Base-by-base conservation (phyloP, 2,329 filamentous ascomycete species). In the Phialophora expanda region DNA sequence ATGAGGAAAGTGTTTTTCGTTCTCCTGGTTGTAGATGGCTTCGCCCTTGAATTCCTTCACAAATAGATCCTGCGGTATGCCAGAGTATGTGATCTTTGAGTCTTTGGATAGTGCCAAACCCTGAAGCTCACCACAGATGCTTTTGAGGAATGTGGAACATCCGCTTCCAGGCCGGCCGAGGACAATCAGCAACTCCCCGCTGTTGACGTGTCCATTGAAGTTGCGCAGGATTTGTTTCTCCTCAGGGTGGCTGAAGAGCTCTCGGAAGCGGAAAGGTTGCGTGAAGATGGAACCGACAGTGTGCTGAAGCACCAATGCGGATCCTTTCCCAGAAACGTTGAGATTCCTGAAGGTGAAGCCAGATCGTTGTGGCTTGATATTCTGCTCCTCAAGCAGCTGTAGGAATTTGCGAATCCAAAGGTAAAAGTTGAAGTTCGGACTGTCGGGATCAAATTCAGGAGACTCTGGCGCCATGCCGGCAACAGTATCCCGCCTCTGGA, bases 61-160 rank as follows among this genome's bases (percentile, higher is more conserved):
- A 41, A 71, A 69, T 3, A 92, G 86, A 73, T 90, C 79, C 64
- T 90, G 84, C 1, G 86, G 81, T 73, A 80, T 77, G n/a, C 79
- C 79, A 61, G 94, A 90, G 74, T 96, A 96, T 78, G 95, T 93
- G 74, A 96, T 87, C 68, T 90, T 87, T 0, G 90, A 89, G 11
- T 82, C 80, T 3, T 89, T 79, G 55, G 92, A 90, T 9, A 95
- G 82, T 70, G 85, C 87, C 71, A 95, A 88, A 58, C 92, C 92
- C 71, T 93, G 90, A 28, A 90, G 91, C 78, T 96, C 91, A 66
- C 92, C 92, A 8, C 91, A 87, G 71, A 96, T 87, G 0, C 91
- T 91, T 81, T 95, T 96, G 63, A 96, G 82, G 70, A 96, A 89
- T 2, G 92, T 96, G n/a, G 90, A 68, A 74, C 90, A 92, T 34